Evolutionary conservation across 2,329 filamentous ascomycete genomes (phyloP).

Genomic region (Fusarium sp.): DNA sequence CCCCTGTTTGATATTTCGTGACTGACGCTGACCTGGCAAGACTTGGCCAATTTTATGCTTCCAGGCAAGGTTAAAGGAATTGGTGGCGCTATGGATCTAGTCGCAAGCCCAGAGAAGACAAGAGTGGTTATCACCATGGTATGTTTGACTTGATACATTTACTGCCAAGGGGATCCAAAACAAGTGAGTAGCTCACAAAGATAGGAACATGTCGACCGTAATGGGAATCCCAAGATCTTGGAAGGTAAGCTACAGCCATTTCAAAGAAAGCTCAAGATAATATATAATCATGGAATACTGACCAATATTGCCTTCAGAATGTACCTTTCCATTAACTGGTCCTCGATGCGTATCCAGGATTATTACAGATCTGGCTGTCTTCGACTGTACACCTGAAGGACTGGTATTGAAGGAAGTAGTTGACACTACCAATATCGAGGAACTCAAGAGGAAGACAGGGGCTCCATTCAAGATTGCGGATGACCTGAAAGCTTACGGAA

Average conservation of each 20-base stretch:
- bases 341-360: constrained; percentile 87
- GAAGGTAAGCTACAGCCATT: constrained; percentile 67
- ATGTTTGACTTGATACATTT: no score
- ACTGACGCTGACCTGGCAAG: constrained; percentile 49
- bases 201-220: constrained; percentile 88
- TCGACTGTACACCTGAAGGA: constrained; percentile 6
- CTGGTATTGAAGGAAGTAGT: constrained; percentile 2
- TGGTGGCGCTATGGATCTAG: constrained; percentile 92
- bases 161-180: no score
- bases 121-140: constrained; percentile 91
- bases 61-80: constrained; percentile 94
- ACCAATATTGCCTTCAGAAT: constrained; percentile 54
- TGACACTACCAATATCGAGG: constrained; percentile 1
- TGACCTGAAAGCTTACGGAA: background rate
- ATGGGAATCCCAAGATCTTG: constrained; percentile 90
- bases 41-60: constrained; percentile 92
- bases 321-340: constrained; percentile 89
- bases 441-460: background rate
- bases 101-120: constrained; percentile 84
- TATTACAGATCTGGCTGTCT: constrained; percentile 77
- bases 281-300: background rate
- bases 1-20: accelerated
- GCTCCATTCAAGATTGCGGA: background rate
- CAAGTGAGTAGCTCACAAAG: background rate
- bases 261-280: no score